Evolutionary conservation across 1,139 yeast species (phyloP).

Genomic region (Candida mesenterica): DNA sequence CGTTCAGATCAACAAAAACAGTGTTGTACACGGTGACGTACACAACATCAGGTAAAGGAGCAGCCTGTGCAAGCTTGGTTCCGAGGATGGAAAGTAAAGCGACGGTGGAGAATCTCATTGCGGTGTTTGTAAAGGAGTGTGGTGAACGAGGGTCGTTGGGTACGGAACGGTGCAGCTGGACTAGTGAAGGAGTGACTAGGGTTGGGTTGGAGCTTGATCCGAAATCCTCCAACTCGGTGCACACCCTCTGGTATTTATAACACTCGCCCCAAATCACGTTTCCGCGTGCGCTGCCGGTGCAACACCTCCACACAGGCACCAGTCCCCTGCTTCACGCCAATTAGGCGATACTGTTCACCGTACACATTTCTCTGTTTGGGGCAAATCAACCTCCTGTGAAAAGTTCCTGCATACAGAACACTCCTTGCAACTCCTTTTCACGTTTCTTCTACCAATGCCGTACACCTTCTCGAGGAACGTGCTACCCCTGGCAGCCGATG

Average conservation of each 20-base stretch:
- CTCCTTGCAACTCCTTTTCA: background rate
- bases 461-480: too few species aligned
- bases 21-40: constrained; percentile 17
- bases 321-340: too few species aligned
- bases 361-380: too few species aligned
- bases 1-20: constrained; percentile 14
- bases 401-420: background rate
- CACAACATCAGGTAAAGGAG: constrained; percentile 25
- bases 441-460: background rate
- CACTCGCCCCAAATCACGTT: too few species aligned
- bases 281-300: too few species aligned
- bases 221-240: too few species aligned
- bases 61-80: constrained; percentile 17
- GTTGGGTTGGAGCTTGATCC: background rate
- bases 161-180: too few species aligned
- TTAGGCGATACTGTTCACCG: too few species aligned
- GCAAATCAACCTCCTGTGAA: too few species aligned
- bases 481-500: too few species aligned
- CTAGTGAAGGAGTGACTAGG: constrained; percentile 10
- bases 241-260: too few species aligned
- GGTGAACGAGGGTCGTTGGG: constrained; percentile 7
- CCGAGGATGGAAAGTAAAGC: constrained; percentile 14
- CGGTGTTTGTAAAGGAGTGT: constrained; percentile 2
- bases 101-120: constrained; percentile 15
- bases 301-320: too few species aligned